These are phyloP conservation scores for Tripterygium wilfordii DNA, from an alignment of 177 flowering plant genomes.

Conservation along the genomic window DNA sequence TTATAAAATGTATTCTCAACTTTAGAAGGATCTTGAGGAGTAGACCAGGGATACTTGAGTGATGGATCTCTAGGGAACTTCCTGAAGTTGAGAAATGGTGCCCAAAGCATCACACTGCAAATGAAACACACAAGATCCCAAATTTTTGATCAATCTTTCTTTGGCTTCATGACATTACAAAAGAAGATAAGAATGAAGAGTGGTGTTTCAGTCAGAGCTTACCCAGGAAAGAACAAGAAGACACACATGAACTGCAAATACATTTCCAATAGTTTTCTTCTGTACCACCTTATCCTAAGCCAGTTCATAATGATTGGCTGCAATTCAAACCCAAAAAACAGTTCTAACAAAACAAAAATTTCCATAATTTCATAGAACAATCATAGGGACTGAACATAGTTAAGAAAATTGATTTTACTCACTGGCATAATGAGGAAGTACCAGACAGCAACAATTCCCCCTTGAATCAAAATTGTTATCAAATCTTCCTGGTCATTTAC, in stretches of 20 bases:
- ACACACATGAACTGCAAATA: slow-evolving; percentile 86
- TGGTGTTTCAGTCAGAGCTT: slow-evolving; percentile 10
- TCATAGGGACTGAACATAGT: not conserved
- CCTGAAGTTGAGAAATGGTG: slow-evolving; percentile 87
- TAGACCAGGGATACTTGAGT: slow-evolving; percentile 83
- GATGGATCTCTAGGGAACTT: slow-evolving; percentile 73
- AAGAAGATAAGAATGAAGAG: not conserved
- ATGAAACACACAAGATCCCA: not conserved
- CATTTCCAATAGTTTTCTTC: slow-evolving; percentile 70
- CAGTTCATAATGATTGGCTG: slow-evolving; percentile 91
- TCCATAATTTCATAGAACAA: not conserved
- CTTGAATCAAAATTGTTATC: slow-evolving; percentile 32
- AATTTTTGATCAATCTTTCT: too few relatives aligned
- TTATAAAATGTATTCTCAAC: slow-evolving; percentile 30
- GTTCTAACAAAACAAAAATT: not conserved
- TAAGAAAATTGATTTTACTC: slow-evolving; percentile 14
- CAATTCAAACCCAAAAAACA: slow-evolving; percentile 8
- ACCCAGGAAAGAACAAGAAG: slow-evolving; percentile 92
- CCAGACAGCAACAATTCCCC: slow-evolving; percentile 45
- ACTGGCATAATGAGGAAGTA: slow-evolving; percentile 74
- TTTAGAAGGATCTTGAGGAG: slow-evolving; percentile 48
- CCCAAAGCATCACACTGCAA: slow-evolving; percentile 77
- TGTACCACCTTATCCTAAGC: slow-evolving; percentile 79
- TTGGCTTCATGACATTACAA: too few relatives aligned
- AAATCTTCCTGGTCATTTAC: slow-evolving; percentile 52